A percentile compares a stretch with the other conserved stretches of the same genome.
These are phyloP conservation scores for Tinospora cordifolia DNA, from an alignment of 164 flowering plant genomes.

Conservation along the genomic window DNA sequence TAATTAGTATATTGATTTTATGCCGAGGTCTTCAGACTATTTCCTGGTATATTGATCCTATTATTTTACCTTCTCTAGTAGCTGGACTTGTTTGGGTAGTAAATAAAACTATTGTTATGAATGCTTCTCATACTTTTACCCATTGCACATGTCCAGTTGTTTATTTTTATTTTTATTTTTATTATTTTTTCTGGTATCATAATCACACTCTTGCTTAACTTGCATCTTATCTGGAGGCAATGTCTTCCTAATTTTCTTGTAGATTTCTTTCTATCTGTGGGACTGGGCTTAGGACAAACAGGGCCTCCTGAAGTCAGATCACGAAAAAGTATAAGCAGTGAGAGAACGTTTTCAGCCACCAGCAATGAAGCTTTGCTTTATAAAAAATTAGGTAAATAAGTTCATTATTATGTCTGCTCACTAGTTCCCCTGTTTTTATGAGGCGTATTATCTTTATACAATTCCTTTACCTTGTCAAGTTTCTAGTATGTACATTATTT, in stretches of 20 bases:
- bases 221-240: neutral
- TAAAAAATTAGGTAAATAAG: conserved; percentile 54
- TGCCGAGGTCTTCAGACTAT: too few relatives aligned
- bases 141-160: neutral
- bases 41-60: too few relatives aligned
- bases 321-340: conserved; percentile 82
- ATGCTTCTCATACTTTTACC: neutral
- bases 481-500: neutral
- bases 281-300: conserved; percentile 77
- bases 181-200: conserved; percentile 1
- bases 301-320: conserved; percentile 46
- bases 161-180: too few relatives aligned
- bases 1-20: too few relatives aligned
- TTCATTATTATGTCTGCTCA: neutral
- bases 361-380: conserved; percentile 44
- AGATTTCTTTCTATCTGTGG: conserved; percentile 91
- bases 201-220: neutral
- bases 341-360: conserved; percentile 84
- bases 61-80: too few relatives aligned
- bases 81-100: too few relatives aligned
- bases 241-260: conserved; percentile 15
- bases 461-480: neutral
- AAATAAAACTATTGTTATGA: neutral
- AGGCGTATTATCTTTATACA: neutral
- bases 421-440: neutral